Conservation (phyloP, 2,329 filamentous ascomycete species). For the Plenodomus lindquistii region DNA sequence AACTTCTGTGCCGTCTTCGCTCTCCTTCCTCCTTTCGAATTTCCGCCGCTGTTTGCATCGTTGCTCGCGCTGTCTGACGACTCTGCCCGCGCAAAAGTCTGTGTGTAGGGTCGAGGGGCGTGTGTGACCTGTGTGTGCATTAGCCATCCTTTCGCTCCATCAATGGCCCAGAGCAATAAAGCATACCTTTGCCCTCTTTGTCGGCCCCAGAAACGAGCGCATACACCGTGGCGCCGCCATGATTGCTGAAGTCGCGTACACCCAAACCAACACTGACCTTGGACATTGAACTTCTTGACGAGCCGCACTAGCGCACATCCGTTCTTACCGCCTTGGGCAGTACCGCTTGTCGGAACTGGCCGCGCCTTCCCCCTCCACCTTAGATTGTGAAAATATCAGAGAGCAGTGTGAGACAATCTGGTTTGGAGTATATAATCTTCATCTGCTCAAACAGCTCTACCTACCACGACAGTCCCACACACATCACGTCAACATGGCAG, state of each 20-base stretch:
- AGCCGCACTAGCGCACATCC: slow-evolving; percentile 23
- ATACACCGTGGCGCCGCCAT: slow-evolving; percentile 52
- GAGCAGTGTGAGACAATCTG: not conserved
- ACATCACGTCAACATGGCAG: slow-evolving; percentile 12
- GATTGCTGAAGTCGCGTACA: slow-evolving; percentile 23
- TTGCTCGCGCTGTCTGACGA: slow-evolving; percentile 24
- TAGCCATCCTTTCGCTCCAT: slow-evolving; percentile 10
- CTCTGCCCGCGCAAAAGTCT: slow-evolving; percentile 27
- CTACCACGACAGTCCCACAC: too few species aligned
- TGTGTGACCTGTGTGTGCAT: slow-evolving; percentile 29
- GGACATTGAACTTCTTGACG: slow-evolving; percentile 24
- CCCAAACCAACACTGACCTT: not conserved
- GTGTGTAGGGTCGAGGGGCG: slow-evolving; percentile 25
- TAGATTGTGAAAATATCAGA: slow-evolving; percentile 16
- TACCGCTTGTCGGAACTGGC: slow-evolving; percentile 26
- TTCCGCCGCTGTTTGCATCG: slow-evolving; percentile 10
- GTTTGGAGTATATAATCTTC: not conserved
- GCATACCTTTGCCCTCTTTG: slow-evolving; percentile 49
- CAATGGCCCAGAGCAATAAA: not conserved
- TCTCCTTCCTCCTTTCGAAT: slow-evolving; percentile 4
- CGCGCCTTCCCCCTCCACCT: slow-evolving; percentile 33
- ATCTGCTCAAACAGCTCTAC: not conserved
- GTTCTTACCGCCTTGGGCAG: slow-evolving; percentile 33
- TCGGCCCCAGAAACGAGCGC: slow-evolving; percentile 48
- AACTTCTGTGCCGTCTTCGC: slow-evolving; percentile 17